Conservation (phyloP, 148 eudicot species). For the Persicaria maculosa region DNA sequence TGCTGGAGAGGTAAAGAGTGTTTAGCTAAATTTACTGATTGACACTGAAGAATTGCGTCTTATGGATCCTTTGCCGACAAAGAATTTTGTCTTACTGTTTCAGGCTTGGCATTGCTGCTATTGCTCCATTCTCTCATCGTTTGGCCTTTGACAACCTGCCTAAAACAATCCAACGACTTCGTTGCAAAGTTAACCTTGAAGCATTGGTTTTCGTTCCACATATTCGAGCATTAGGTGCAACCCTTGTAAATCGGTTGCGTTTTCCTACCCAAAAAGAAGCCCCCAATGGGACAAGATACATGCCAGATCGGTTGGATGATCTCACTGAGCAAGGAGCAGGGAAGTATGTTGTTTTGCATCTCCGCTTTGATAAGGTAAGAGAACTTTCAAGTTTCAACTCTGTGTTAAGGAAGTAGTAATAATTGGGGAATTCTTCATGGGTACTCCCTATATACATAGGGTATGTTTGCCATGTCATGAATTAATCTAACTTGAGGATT, state of each 20-base stretch:
- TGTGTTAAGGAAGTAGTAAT: slow-evolving; percentile 76
- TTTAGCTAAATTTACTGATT: not conserved
- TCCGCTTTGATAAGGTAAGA: slow-evolving; percentile 91
- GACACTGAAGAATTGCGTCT: slow-evolving; percentile 36
- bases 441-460: not conserved
- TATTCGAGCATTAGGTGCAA: slow-evolving; percentile 60
- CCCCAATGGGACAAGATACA: slow-evolving; percentile 16
- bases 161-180: slow-evolving; percentile 63
- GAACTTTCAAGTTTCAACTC: slow-evolving; percentile 69
- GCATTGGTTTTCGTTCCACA: slow-evolving; percentile 79
- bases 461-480: not conserved
- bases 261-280: slow-evolving; percentile 22
- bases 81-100: slow-evolving; percentile 52
- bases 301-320: slow-evolving; percentile 13
- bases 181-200: slow-evolving; percentile 90
- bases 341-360: slow-evolving; percentile 84
- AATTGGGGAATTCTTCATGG: too few species aligned
- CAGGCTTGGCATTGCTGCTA: slow-evolving; percentile 91
- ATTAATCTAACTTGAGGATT: not conserved
- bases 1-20: slow-evolving; percentile 51
- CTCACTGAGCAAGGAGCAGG: slow-evolving; percentile 38
- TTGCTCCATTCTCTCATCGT: slow-evolving; percentile 94
- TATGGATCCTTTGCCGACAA: slow-evolving; percentile 17
- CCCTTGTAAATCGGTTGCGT: slow-evolving; percentile 61
- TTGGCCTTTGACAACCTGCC: slow-evolving; percentile 84